phyloP scores from a whole-genome alignment of 2,329 filamentous ascomycete genomes.

The Fusarium kyushuense region DNA sequence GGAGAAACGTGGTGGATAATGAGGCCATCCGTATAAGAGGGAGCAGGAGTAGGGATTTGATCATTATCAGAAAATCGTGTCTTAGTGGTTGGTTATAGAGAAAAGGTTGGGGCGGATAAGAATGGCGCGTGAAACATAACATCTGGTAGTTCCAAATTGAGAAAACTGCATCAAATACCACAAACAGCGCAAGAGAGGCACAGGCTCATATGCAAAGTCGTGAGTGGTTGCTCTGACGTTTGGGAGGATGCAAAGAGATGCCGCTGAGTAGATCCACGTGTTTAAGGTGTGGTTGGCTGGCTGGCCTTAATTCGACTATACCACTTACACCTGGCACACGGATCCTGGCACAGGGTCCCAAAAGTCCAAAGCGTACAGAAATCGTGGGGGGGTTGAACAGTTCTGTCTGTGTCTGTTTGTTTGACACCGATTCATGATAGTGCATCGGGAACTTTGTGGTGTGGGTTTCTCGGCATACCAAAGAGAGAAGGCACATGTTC shows the following conservation, averaged over 20 bases:
- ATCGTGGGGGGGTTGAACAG: conserved; percentile 7
- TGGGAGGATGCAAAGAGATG: conserved; percentile 20
- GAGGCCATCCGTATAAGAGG: conserved; percentile 12
- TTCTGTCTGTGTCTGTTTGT: not conserved
- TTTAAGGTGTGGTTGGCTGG: conserved; percentile 30
- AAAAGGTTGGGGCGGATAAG: not conserved
- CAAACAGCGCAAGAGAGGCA: conserved; percentile 7
- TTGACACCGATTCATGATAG: not conserved
- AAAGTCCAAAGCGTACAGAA: not conserved
- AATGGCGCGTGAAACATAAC: conserved; percentile 1
- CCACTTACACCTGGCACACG: conserved; percentile 13
- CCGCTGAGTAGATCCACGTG: conserved; percentile 40
- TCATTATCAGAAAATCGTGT: conserved; percentile 11
- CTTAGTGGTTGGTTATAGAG: conserved; percentile 4
- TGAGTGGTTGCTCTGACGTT: conserved; percentile 19
- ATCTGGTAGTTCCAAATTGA: conserved; percentile 8
- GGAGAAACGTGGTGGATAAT: conserved; percentile 9
- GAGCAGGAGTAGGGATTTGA: not conserved
- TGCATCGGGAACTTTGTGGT: not conserved
- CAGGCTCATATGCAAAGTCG: conserved; percentile 4
- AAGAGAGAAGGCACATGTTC: conserved; percentile 30
- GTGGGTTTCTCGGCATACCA: conserved; percentile 28
- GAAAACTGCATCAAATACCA: conserved; percentile 8
- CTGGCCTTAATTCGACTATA: not conserved
- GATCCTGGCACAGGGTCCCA: not conserved